A percentile compares a stretch with the other conserved stretches of the same genome.
These are phyloP conservation scores for Dactylella cylindrospora DNA, from an alignment of 2,329 filamentous ascomycete species.

Conservation along the genomic window DNA sequence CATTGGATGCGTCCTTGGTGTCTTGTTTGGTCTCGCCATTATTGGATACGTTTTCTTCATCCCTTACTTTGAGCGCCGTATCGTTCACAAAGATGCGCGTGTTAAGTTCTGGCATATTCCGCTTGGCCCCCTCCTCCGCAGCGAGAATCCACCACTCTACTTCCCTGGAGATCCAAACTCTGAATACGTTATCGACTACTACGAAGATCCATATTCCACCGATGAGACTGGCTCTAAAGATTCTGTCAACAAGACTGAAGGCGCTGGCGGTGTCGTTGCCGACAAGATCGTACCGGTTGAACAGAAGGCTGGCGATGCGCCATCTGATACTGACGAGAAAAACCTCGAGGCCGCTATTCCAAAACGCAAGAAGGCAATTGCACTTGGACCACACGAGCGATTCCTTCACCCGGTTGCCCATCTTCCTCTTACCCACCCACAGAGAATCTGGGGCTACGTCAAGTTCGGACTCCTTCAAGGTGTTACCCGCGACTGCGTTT, in stretches of 20 bases:
- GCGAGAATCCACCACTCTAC: conserved; percentile 28
- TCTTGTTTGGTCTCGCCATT: conserved; percentile 57
- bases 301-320: neutral
- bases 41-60: conserved; percentile 60
- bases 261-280: neutral
- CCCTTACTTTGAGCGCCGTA: conserved; percentile 61
- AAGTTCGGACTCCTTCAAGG: conserved; percentile 56
- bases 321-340: conserved; percentile 3
- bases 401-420: conserved; percentile 51
- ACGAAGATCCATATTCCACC: conserved; percentile 13
- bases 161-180: conserved; percentile 16
- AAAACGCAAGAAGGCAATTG: conserved; percentile 11
- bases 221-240: neutral
- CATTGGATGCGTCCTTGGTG: conserved; percentile 60
- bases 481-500: conserved; percentile 53
- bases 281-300: neutral
- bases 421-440: conserved; percentile 50
- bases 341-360: conserved; percentile 5
- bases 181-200: conserved; percentile 21
- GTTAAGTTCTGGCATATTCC: conserved; percentile 60
- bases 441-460: conserved; percentile 52
- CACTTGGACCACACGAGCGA: conserved; percentile 50
- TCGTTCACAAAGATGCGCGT: conserved; percentile 64
- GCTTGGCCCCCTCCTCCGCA: conserved; percentile 59
- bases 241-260: neutral